Percentiles rank a stretch among this genome's conserved stretches.
phyloP scores from a whole-genome alignment of 208 protist genomes.

The Acanthamoeba rhysodes region DNA sequence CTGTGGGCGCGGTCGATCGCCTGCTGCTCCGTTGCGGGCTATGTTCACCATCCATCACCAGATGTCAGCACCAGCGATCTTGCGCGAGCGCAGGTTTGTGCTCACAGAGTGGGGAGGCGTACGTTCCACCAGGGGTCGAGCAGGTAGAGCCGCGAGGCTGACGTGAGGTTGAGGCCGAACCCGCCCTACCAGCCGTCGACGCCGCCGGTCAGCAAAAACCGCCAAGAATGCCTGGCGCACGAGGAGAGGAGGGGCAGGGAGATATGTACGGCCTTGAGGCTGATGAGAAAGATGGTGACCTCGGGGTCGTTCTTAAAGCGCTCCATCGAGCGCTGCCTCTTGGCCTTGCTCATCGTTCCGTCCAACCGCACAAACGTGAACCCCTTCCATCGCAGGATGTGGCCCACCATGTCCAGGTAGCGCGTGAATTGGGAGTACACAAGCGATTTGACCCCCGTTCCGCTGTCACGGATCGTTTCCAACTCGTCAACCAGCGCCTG shows the following conservation, averaged over 20 bases:
- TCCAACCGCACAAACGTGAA: slow-evolving; percentile 2
- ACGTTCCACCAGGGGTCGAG: slow-evolving; percentile 90
- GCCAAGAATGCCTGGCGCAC: neutral
- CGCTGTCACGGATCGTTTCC: neutral
- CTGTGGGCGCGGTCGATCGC: slow-evolving; percentile 39
- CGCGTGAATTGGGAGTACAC: slow-evolving; percentile 99
- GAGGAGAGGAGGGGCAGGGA: neutral
- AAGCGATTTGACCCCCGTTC: slow-evolving; percentile 93
- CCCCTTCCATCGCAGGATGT: slow-evolving; percentile 75
- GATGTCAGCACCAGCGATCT: neutral
- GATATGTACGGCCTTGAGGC: slow-evolving; percentile 81
- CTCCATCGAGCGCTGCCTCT: neutral
- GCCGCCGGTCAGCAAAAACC: neutral
- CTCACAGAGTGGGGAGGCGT: neutral
- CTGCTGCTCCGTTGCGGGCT: slow-evolving; percentile 12
- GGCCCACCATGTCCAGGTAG: slow-evolving; percentile 97
- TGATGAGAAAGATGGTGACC: slow-evolving; percentile 84
- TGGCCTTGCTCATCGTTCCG: neutral
- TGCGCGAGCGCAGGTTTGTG: too few relatives aligned
- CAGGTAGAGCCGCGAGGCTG: slow-evolving; percentile 83
- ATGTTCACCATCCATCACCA: neutral
- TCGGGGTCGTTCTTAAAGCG: slow-evolving; percentile 27
- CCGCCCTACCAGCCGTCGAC: slow-evolving; percentile 76
- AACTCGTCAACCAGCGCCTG: neutral
- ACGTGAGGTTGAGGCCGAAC: slow-evolving; percentile 83